These are phyloP conservation scores for Carnegiea gigantea DNA, from an alignment of 179 eudicot species.

Conservation along the genomic window DNA sequence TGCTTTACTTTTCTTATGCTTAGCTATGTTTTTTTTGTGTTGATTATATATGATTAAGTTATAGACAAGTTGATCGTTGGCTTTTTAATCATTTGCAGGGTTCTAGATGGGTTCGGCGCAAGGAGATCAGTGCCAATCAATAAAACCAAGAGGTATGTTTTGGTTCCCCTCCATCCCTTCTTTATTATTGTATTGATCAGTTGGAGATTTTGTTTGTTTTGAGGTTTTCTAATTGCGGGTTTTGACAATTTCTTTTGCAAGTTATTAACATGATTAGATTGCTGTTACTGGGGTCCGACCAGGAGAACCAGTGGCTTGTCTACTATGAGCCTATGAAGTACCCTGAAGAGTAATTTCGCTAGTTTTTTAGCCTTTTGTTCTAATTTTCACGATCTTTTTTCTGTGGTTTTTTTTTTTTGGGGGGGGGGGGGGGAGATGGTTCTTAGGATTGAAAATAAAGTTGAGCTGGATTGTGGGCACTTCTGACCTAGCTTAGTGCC, in stretches of 20 bases:
- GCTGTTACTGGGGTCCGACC: background rate
- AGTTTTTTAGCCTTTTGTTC: background rate
- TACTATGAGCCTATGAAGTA: background rate
- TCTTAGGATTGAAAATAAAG: too few species aligned
- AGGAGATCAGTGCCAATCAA: constrained; percentile 28
- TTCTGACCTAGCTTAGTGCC: background rate
- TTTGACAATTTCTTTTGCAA: background rate
- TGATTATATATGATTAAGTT: background rate
- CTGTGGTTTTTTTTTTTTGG: background rate
- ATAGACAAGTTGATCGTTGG: background rate
- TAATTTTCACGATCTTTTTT: too few species aligned
- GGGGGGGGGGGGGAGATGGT: background rate
- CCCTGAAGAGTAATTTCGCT: background rate
- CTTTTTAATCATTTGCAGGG: constrained; percentile 18
- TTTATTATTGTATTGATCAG: too few species aligned
- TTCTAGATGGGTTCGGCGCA: constrained; percentile 23
- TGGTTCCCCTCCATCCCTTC: background rate
- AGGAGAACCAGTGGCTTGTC: background rate
- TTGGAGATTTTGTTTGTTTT: background rate
- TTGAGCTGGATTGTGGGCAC: too few species aligned
- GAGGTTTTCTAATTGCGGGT: background rate
- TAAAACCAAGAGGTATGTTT: constrained; percentile 34
- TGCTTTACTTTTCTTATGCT: background rate
- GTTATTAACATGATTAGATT: background rate
- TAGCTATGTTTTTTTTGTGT: background rate